These are phyloP conservation scores for Aspergillus hortae DNA, from an alignment of 2,329 filamentous ascomycete species.

Conservation along the genomic window DNA sequence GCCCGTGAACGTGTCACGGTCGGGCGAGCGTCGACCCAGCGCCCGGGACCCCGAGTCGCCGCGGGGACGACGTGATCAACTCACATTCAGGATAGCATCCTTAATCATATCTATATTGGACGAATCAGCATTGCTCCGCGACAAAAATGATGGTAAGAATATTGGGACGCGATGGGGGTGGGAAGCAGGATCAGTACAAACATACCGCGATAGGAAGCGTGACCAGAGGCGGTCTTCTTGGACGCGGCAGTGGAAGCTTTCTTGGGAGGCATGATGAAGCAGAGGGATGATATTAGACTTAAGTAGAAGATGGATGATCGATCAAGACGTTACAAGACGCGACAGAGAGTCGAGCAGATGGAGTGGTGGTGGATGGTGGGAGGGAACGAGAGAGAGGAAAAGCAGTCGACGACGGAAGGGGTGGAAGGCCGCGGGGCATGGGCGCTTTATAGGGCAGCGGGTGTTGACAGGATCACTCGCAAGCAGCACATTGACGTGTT, in stretches of 20 bases:
- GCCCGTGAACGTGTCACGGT: conserved; percentile 32
- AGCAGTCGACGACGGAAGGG: conserved; percentile 35
- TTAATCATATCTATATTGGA: conserved; percentile 64
- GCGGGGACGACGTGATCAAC: conserved; percentile 53
- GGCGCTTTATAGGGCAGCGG: conserved; percentile 41
- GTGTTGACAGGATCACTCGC: conserved; percentile 41
- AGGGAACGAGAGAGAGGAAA: conserved; percentile 24
- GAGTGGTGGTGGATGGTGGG: conserved; percentile 14
- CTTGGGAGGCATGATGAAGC: conserved; percentile 61
- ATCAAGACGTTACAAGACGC: conserved; percentile 9
- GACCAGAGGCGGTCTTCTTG: conserved; percentile 58
- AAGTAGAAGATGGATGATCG: conserved; percentile 5
- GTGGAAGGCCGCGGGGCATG: conserved; percentile 40
- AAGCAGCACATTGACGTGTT: conserved; percentile 20
- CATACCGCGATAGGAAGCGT: conserved; percentile 66
- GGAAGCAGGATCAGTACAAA: conserved; percentile 42
- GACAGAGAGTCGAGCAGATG: conserved; percentile 1
- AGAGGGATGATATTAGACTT: conserved; percentile 13
- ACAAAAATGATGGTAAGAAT: conserved; percentile 40
- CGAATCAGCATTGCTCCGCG: conserved; percentile 54
- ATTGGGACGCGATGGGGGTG: conserved; percentile 44
- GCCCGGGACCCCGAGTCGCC: conserved; percentile 36
- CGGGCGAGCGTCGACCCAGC: conserved; percentile 30
- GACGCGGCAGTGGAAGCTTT: conserved; percentile 53
- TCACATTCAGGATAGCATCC: conserved; percentile 67